Conservation (phyloP, 257 asterid species). For the Asclepias syriaca region DNA sequence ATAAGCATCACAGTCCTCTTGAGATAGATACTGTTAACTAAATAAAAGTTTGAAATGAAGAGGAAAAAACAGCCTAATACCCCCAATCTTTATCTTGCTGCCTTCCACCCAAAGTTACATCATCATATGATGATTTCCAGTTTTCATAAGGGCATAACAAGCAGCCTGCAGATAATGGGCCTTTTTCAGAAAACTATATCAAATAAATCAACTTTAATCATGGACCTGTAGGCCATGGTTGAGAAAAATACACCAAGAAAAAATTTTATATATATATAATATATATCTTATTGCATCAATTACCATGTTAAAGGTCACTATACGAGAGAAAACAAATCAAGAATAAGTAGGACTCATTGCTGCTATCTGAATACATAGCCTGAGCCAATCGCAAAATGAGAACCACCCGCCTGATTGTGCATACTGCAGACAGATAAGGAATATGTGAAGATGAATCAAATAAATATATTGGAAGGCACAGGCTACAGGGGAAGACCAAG, state of each 20-base stretch:
- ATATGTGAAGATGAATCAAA: slow-evolving; percentile 2
- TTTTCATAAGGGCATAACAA: slow-evolving; percentile 59
- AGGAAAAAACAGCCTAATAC: slow-evolving; percentile 28
- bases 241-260: not conserved
- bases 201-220: not conserved
- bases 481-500: not conserved
- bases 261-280: too few species aligned
- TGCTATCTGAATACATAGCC: slow-evolving; percentile 40
- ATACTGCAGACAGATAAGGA: slow-evolving; percentile 42
- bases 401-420: slow-evolving; percentile 69
- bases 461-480: not conserved
- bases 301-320: slow-evolving; percentile 76
- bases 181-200: not conserved
- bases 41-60: slow-evolving; percentile 11
- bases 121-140: slow-evolving; percentile 37
- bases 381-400: slow-evolving; percentile 77
- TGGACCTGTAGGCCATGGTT: not conserved
- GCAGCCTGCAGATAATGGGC: slow-evolving; percentile 44
- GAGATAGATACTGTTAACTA: slow-evolving; percentile 9
- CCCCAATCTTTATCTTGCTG: slow-evolving; percentile 39
- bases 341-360: slow-evolving; percentile 52
- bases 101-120: slow-evolving; percentile 28
- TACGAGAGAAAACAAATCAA: slow-evolving; percentile 74
- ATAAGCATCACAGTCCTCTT: slow-evolving; percentile 4
- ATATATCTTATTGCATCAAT: slow-evolving; percentile 17